phyloP scores from a whole-genome alignment of 768 basidiomycete species.

The Tulasnella calospora region DNA sequence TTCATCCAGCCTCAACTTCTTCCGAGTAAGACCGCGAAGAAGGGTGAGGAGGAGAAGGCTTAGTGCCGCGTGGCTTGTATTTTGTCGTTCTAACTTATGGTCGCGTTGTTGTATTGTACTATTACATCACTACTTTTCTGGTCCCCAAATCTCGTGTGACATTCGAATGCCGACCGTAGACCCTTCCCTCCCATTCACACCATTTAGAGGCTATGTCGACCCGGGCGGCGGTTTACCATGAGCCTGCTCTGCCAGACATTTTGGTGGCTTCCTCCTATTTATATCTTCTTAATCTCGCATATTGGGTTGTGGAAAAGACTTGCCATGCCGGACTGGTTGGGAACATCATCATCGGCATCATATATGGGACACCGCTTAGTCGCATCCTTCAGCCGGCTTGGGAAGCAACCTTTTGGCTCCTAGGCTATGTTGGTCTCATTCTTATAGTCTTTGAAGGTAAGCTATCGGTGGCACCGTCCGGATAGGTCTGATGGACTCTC shows the following conservation, averaged over 20 bases:
- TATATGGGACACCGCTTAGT: conserved; percentile 51
- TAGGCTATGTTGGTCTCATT: conserved; percentile 45
- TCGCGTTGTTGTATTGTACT: background rate
- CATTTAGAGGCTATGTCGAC: background rate
- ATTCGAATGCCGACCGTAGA: background rate
- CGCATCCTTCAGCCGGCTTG: conserved; percentile 43
- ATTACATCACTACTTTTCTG: background rate
- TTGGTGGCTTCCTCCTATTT: conserved; percentile 53
- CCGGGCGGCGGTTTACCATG: conserved; percentile 34
- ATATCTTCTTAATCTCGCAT: conserved; percentile 49
- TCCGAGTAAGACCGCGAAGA: conserved; percentile 23
- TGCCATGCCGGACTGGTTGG: conserved; percentile 50
- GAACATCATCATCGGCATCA: conserved; percentile 51
- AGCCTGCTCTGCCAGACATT: conserved; percentile 37
- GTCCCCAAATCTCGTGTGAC: background rate
- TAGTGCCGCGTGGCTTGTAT: background rate
- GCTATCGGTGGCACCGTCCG: background rate
- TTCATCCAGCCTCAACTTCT: conserved; percentile 51
- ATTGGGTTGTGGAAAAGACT: conserved; percentile 41
- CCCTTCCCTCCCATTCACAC: background rate
- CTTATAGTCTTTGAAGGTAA: conserved; percentile 50
- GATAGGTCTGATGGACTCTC: background rate
- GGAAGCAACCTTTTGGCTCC: conserved; percentile 38
- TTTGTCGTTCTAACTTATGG: conserved; percentile 8
- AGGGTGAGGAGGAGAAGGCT: conserved; percentile 25